phyloP scores from a whole-genome alignment of 1,139 yeast species.

The Meyerozyma smithsonii region DNA sequence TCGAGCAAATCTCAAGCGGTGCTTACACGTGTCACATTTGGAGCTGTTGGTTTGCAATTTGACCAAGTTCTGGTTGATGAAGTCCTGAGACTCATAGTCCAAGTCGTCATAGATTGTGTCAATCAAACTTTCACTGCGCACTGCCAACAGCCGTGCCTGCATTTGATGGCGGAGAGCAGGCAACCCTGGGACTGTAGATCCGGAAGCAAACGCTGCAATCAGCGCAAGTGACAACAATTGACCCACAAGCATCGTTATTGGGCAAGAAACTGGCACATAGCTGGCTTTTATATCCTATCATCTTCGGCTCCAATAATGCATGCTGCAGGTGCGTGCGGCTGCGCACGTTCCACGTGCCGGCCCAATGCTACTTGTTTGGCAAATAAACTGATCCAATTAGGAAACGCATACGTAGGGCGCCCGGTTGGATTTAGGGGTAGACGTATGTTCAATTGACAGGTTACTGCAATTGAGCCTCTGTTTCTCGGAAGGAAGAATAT shows the following conservation, averaged over 20 bases:
- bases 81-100: conserved; percentile 25
- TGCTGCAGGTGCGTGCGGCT: background rate
- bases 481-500: too few relatives aligned
- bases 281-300: background rate
- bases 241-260: background rate
- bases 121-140: conserved; percentile 15
- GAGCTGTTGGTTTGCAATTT: conserved; percentile 25
- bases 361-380: too few relatives aligned
- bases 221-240: background rate
- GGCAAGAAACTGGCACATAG: background rate
- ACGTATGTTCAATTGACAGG: too few relatives aligned
- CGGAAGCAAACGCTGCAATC: conserved; percentile 7
- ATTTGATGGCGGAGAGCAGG: conserved; percentile 10
- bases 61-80: conserved; percentile 23
- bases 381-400: too few relatives aligned
- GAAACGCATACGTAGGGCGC: too few relatives aligned
- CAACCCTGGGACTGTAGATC: conserved; percentile 17
- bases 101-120: conserved; percentile 24
- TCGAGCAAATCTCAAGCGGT: conserved; percentile 29
- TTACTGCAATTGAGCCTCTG: too few relatives aligned
- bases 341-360: background rate
- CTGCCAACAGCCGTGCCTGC: conserved; percentile 12
- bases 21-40: conserved; percentile 33
- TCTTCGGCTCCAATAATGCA: background rate
- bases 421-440: too few relatives aligned